Evolutionary conservation across 805 yeast genomes (phyloP).

Genomic region (Kockiozyma suomiensis): DNA sequence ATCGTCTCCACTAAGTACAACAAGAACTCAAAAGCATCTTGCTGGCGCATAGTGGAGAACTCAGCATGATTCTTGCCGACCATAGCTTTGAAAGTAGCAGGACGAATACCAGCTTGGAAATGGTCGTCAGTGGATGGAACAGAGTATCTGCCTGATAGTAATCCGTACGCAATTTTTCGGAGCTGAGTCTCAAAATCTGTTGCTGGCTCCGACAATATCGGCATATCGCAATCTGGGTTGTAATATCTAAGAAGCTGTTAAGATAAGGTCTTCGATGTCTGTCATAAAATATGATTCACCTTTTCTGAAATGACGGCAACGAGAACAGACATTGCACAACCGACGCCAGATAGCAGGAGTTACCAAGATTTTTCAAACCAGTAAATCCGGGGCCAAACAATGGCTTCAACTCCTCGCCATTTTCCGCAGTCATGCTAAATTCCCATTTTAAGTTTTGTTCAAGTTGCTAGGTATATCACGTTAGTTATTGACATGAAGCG

Average conservation of each 20-base stretch:
- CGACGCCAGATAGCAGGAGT: slow-evolving; percentile 87
- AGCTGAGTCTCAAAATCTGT: slow-evolving; percentile 73
- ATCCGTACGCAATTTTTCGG: slow-evolving; percentile 76
- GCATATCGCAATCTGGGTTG: slow-evolving; percentile 31
- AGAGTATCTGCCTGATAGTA: slow-evolving; percentile 73
- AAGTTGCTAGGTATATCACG: slow-evolving; percentile 55
- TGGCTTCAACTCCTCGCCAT: slow-evolving; percentile 66
- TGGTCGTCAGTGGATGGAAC: slow-evolving; percentile 43
- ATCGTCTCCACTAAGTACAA: slow-evolving; percentile 64
- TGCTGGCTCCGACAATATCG: slow-evolving; percentile 53
- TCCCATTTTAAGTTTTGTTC: slow-evolving; percentile 96
- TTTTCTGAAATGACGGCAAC: slow-evolving; percentile 40
- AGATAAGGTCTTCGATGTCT: neutral
- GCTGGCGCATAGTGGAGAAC: slow-evolving; percentile 84
- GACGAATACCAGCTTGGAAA: slow-evolving; percentile 77
- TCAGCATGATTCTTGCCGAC: slow-evolving; percentile 80
- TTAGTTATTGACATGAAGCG: neutral
- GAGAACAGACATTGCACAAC: slow-evolving; percentile 71
- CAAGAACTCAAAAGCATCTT: slow-evolving; percentile 92
- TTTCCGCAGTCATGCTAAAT: slow-evolving; percentile 72
- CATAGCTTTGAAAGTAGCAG: slow-evolving; percentile 71
- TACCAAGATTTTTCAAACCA: slow-evolving; percentile 88
- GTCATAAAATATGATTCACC: neutral
- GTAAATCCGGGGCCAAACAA: slow-evolving; percentile 76
- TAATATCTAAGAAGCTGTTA: slow-evolving; percentile 28